These are phyloP conservation scores for Apiotrichum siamense DNA, from an alignment of 1,284 basidiomycete species.

Conservation along the genomic window DNA sequence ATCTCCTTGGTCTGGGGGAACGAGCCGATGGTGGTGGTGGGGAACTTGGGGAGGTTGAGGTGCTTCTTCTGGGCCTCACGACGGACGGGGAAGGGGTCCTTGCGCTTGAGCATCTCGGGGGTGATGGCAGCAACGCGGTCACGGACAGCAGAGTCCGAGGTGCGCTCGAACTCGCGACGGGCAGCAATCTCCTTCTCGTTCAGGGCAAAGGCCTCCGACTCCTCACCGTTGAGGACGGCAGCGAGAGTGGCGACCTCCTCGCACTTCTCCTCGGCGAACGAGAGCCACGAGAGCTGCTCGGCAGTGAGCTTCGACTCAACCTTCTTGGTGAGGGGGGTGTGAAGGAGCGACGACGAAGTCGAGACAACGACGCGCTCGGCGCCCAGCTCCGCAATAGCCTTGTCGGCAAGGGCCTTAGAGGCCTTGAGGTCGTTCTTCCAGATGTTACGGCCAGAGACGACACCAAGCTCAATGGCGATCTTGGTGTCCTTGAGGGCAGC, in stretches of 20 bases:
- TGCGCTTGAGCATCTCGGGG: constrained; percentile 79
- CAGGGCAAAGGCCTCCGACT: constrained; percentile 67
- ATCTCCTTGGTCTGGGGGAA: constrained; percentile 99
- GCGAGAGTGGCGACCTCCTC: constrained; percentile 85
- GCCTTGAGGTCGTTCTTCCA: constrained; percentile 96
- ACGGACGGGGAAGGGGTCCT: constrained; percentile 82
- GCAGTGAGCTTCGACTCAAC: constrained; percentile 86
- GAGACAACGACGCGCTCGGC: constrained; percentile 85
- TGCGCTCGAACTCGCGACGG: constrained; percentile 92
- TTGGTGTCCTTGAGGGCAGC: constrained; percentile 75
- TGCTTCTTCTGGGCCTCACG: constrained; percentile 84
- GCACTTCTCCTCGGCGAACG: constrained; percentile 96
- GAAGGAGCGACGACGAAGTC: constrained; percentile 95
- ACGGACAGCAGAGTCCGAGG: constrained; percentile 90
- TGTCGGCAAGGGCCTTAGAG: constrained; percentile 76
- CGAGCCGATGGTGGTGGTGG: constrained; percentile 97
- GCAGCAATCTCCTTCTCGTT: constrained; percentile 90
- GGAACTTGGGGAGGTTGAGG: constrained; percentile 91
- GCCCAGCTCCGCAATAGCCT: constrained; percentile 75
- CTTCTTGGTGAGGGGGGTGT: constrained; percentile 92
- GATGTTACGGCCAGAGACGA: constrained; percentile 98
- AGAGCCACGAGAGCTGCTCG: constrained; percentile 97
- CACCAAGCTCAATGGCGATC: constrained; percentile 83
- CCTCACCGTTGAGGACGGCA: constrained; percentile 72
- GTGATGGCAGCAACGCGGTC: constrained; percentile 92